Conservation (phyloP, 805 yeast genomes). For the Starmera quercuum region DNA sequence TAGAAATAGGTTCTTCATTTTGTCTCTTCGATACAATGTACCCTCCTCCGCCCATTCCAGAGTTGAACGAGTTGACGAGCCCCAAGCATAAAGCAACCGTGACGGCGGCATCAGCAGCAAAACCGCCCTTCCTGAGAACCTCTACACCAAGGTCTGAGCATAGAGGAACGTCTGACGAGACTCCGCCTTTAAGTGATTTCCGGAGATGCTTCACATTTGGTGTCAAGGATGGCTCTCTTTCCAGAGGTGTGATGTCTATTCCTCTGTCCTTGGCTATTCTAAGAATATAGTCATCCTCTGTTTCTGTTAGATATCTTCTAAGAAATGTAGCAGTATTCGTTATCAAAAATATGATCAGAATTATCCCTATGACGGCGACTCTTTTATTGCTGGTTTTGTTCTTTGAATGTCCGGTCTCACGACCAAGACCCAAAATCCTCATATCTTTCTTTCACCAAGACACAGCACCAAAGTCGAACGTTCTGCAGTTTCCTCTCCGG, state of each 20-base stretch:
- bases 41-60: conserved; percentile 94
- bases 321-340: no score
- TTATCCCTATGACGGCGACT: no score
- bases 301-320: no score
- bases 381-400: no score
- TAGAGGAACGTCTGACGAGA: conserved; percentile 23
- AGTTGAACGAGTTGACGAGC: conserved; percentile 67
- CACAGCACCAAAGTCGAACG: no score
- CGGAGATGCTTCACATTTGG: conserved; percentile 24
- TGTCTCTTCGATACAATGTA: conserved; percentile 45
- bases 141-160: conserved; percentile 28
- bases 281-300: no score
- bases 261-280: conserved; percentile 13
- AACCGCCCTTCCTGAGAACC: conserved; percentile 38
- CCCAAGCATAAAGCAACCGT: conserved; percentile 88
- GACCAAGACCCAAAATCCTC: no score
- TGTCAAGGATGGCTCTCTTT: conserved; percentile 25
- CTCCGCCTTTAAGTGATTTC: conserved; percentile 13
- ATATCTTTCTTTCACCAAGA: no score
- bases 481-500: no score
- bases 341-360: no score
- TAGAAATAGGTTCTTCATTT: conserved; percentile 43
- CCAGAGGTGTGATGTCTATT: conserved; percentile 31
- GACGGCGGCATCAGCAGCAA: conserved; percentile 91
- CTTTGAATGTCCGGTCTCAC: no score